Percentiles rank a stretch among this genome's conserved stretches.
Evolutionary conservation across 805 yeast species (phyloP).

Genomic region (Kodamaea lidongshanica): DNA sequence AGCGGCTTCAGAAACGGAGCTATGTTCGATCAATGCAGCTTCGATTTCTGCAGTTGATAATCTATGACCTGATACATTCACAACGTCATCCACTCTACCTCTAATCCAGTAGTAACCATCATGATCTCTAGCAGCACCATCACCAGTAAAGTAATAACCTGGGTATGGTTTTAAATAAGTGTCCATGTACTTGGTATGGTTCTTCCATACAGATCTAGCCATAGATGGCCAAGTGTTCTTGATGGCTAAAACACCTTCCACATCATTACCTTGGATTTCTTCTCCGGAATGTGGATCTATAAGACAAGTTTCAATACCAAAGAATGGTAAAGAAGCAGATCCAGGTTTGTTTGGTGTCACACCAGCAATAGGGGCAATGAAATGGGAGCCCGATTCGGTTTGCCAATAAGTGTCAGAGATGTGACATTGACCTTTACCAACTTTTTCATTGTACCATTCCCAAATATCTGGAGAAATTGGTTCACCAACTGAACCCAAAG

Average conservation of each 20-base stretch:
- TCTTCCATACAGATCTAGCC: conserved; percentile 76
- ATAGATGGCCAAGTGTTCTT: conserved; percentile 78
- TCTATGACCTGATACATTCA: conserved; percentile 81
- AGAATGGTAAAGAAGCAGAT: conserved; percentile 77
- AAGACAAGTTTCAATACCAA: conserved; percentile 69
- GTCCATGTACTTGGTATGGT: conserved; percentile 68
- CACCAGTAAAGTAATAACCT: conserved; percentile 81
- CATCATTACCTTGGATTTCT: conserved; percentile 61
- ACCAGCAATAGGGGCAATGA: conserved; percentile 69
- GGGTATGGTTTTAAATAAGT: conserved; percentile 81
- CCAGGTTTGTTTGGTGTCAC: conserved; percentile 81
- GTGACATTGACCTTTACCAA: conserved; percentile 66
- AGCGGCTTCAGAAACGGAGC: conserved; percentile 68
- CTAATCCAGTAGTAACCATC: conserved; percentile 83
- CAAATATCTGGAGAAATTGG: conserved; percentile 82
- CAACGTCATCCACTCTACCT: conserved; percentile 86
- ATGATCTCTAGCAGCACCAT: conserved; percentile 81
- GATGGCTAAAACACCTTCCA: conserved; percentile 75
- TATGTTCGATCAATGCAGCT: conserved; percentile 71
- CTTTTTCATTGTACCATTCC: conserved; percentile 76
- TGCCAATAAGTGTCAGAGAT: conserved; percentile 86
- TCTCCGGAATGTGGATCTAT: conserved; percentile 71
- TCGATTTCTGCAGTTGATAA: conserved; percentile 87
- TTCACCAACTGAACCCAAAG: conserved; percentile 79
- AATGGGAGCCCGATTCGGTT: conserved; percentile 80